Evolutionary conservation across 257 asterid genomes (phyloP), one percentile per base, ranked within the genome.

Genomic region (Scutellaria baicalensis): DNA sequence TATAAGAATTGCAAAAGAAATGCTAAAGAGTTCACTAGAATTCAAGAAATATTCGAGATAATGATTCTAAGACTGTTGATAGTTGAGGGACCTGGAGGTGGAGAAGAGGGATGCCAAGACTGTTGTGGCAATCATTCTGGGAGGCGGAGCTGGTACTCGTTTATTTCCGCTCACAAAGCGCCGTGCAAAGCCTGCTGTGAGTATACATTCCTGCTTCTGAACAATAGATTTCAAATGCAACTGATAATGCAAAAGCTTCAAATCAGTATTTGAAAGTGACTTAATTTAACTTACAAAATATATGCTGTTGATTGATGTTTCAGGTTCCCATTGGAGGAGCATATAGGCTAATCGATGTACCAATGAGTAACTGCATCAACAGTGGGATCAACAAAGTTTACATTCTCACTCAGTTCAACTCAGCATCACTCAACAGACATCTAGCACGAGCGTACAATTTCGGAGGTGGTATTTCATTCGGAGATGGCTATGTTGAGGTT

Each of bases 141-240:
- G 98, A 69, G 98, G 98, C 11, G 97, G 98, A 43, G 98, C 98
- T 3, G 98, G 98, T n/a, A 93, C 98, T 39, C 96, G 94, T 54
- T 87, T 91, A 48, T 93, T 90, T 77, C 98, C 98, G 5, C 97
- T 91, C 59, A 93, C 98, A 3, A 93, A 90, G 73, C 96, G 92
- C 27, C 88, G 97, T 2, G 98, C 98, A 55, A 93, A 93, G 80
- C 97, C 98, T 67, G 98, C 98, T 12, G 98, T 93, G 74, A 84
- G 96, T 76, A 40, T 20, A 50, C 20, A 59, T 69, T 44, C 54
- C 58, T 33, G 13, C 60, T 31, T 35, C 69, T 59, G 40, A 39
- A 55, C 38, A 10, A 66, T 35, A 43, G 21, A 23, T 49, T 40
- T n/a, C 21, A 8, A 58, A 10, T 38, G 57, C 69, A 64, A 33